Percentiles rank a stretch among this genome's conserved stretches.
These are phyloP conservation scores for Mycosphaerelloides madeirae DNA, from an alignment of 2,329 filamentous ascomycete genomes.

Conservation along the genomic window DNA sequence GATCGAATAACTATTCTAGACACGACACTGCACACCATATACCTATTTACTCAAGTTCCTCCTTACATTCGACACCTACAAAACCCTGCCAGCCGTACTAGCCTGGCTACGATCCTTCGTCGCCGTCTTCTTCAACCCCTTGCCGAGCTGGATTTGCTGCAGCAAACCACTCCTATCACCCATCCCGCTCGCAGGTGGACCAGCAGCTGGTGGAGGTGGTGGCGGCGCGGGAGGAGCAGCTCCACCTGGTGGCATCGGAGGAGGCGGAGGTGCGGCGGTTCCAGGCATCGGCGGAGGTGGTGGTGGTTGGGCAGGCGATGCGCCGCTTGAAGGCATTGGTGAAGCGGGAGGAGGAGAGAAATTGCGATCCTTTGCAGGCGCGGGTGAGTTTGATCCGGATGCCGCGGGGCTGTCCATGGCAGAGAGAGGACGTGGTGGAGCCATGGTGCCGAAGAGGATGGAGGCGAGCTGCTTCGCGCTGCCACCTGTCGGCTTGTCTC, in stretches of 20 bases:
- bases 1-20: no score
- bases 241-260: conserved; percentile 27
- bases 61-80: conserved; percentile 19
- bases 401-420: conserved; percentile 60
- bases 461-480: conserved; percentile 89
- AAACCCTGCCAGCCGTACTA: conserved; percentile 69
- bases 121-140: conserved; percentile 73
- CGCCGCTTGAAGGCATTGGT: conserved; percentile 44
- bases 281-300: conserved; percentile 39
- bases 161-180: conserved; percentile 58
- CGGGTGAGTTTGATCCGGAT: conserved; percentile 36
- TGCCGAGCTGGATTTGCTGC: conserved; percentile 78
- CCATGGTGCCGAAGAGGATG: conserved; percentile 96
- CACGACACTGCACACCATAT: no score
- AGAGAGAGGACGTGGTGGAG: conserved; percentile 79
- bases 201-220: conserved; percentile 40
- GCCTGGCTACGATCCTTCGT: conserved; percentile 81
- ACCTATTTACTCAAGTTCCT: no score
- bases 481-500: conserved; percentile 66
- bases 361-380: conserved; percentile 27
- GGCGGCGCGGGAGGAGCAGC: conserved; percentile 53
- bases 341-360: conserved; percentile 47
- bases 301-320: conserved; percentile 40
- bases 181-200: conserved; percentile 16
- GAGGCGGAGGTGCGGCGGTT: conserved; percentile 46